Evolutionary conservation across 2,329 filamentous ascomycete species (phyloP).

Genomic region (Venturia oleaginea): DNA sequence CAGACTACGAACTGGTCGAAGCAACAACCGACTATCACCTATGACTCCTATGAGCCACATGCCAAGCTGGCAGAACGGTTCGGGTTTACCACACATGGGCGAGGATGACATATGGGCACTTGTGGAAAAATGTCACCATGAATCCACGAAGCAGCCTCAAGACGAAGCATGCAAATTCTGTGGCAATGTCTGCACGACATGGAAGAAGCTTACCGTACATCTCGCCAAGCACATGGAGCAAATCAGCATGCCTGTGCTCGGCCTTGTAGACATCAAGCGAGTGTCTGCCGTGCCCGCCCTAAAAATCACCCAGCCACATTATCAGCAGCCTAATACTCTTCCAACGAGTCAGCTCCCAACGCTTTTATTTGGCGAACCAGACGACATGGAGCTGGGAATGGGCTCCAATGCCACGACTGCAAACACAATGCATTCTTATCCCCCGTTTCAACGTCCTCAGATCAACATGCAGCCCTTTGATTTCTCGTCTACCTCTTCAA

Average conservation of each 20-base stretch:
- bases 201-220: constrained; percentile 93
- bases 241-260: constrained; percentile 71
- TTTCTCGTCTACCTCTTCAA: neutral
- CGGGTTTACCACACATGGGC: neutral
- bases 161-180: constrained; percentile 85
- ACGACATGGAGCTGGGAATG: constrained; percentile 1
- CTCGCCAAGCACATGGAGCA: constrained; percentile 91
- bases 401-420: neutral
- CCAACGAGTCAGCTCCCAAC: constrained; percentile 9
- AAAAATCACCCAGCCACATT: constrained; percentile 20
- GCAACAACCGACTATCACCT: neutral
- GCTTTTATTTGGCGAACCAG: constrained; percentile 12
- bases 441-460: constrained; percentile 8
- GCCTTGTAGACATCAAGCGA: constrained; percentile 31
- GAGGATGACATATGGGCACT: constrained; percentile 60
- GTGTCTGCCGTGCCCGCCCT: constrained; percentile 29
- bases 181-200: constrained; percentile 66
- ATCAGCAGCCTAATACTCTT: neutral
- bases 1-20: constrained; percentile 56
- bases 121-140: constrained; percentile 67
- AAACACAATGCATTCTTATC: constrained; percentile 13
- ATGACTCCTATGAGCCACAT: neutral
- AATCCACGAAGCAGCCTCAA: constrained; percentile 55
- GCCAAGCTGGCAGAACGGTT: constrained; percentile 1
- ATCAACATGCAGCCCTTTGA: neutral